Evolutionary conservation across 2,329 filamentous ascomycete genomes (phyloP), one percentile per base, ranked within the genome.

Genomic region (Epichloe uncinata): DNA sequence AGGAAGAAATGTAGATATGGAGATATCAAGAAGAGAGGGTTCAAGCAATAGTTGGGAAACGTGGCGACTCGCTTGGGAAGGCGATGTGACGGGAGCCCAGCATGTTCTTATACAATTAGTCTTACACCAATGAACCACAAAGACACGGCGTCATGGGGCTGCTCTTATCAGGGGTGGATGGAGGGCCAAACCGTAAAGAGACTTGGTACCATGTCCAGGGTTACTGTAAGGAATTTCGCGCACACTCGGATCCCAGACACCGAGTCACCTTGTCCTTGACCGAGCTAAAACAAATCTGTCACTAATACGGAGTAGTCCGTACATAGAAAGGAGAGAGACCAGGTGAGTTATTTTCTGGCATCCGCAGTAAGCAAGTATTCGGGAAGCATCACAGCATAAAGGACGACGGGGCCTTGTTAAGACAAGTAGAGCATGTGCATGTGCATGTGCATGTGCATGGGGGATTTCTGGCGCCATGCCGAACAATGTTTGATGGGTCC

Each of bases 21-120:
- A 18, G 38, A 41, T 20, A 18, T 22, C 11, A 16, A 18, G 34
- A 34, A 26, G 22, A 7, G 22, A 36, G 7, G 22, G 26, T 9
- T 30, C 26, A 9, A 30, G 26, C 2, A 30, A 30, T 30, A 30
- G 26, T 9, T 30, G 26, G 26, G 26, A 30, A 30, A 30, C 8
- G 26, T 9, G 8, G 3, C 26, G 26, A 30, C 26, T 30, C 26
- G 26, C 26, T 30, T n/a, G 41, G 30, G 30, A 38, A 15, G 26
- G 15, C 6, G 26, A 26, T 20, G 38, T 4, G 40, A 12, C 13
- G 33, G 26, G 41, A 4, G 41, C 20, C 47, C 20, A 33, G 34
- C 34, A 35, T 30, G 41, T 34, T 42, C 42, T 51, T 51, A 51
- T 51, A 51, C 45, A 36, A 45, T n/a, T 51, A 18, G 12, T 12